These are phyloP conservation scores for Fraxinus sp. DNA, from an alignment of 305 asterid species.

Conservation along the genomic window DNA sequence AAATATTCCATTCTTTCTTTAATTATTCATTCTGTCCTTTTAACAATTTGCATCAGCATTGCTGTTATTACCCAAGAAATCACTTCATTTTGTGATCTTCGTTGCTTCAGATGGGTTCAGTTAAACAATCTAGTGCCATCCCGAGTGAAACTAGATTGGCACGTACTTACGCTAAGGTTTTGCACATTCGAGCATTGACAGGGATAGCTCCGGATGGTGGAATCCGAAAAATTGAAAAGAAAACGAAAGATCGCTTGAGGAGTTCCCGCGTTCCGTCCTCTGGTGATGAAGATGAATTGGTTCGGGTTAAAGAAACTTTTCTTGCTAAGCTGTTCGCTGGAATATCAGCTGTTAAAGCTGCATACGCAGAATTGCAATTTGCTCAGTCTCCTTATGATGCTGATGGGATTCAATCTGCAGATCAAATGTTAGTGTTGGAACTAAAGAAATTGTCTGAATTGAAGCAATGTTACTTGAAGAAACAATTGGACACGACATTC, in stretches of 20 bases:
- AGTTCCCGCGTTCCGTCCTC: background rate
- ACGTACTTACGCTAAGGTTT: conserved; percentile 48
- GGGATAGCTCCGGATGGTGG: conserved; percentile 35
- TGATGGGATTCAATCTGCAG: conserved; percentile 62
- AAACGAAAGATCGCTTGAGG: conserved; percentile 10
- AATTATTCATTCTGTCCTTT: background rate
- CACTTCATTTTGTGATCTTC: background rate
- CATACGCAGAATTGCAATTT: conserved; percentile 55
- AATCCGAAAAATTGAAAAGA: conserved; percentile 8
- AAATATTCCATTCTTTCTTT: conserved; percentile 28
- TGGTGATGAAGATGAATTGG: conserved; percentile 36
- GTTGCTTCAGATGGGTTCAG: conserved; percentile 44
- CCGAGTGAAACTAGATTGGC: conserved; percentile 41
- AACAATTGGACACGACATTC: conserved; percentile 36
- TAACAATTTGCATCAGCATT: conserved; percentile 1
- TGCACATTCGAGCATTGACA: conserved; percentile 38
- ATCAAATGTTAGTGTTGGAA: conserved; percentile 47
- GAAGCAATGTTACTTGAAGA: conserved; percentile 50
- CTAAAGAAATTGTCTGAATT: conserved; percentile 48
- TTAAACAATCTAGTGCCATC: conserved; percentile 34
- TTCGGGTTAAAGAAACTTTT: conserved; percentile 43
- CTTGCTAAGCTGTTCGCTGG: conserved; percentile 57
- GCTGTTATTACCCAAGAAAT: background rate
- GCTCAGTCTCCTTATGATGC: conserved; percentile 69
- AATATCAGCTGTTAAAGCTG: conserved; percentile 55